Evolutionary conservation across 768 basidiomycete species (phyloP), one percentile per base, ranked within the genome.

Genomic region (Boletus pseudo-olivaceus): DNA sequence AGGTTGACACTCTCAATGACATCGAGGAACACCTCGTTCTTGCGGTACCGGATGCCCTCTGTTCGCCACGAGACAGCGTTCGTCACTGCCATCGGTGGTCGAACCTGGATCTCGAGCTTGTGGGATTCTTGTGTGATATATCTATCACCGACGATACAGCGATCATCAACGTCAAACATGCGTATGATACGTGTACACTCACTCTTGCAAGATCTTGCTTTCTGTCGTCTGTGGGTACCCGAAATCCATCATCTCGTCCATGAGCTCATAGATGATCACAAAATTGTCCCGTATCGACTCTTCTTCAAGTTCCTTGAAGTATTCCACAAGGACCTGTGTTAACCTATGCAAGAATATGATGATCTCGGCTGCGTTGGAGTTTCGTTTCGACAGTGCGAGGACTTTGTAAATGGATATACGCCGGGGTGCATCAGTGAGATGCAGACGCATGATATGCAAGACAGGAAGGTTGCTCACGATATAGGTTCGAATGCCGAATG

Each of bases 231-330:
- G 97, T 0, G 97, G 96, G 69, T 88, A 98, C 8, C 97, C 97
- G 73, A 97, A 99, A 76, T 99, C 97, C 94, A 98, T 98, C 93
- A 98, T 98, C 78, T 99, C 97, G 65, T 98, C 96, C 77, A 99
- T 82, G 50, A 98, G 83, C 69, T 98, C 96, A 72, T 97, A 99
- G 47, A 99, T 97, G 68, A 99, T 97, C 38, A 99, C 97, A 67
- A 99, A 99, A 67, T 99, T 99, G 73, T 99, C 97, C 8, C 97
- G 81, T 67, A 99, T 98, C 45, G 93, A 95, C 76, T 99, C 97
- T 67, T 98, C 97, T 69, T 99, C 97, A 37, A 98, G 85, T 69
- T 98, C 97, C 71, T 98, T 99, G 80, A 99, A 99, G 79, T 99
- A 99, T 68, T 98, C 97, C 49, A 96, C 82, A 52, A 99, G 79